Evolutionary conservation across 306 rosid species (phyloP), one percentile per base, ranked within the genome.

Genomic region (Quercus rubra): DNA sequence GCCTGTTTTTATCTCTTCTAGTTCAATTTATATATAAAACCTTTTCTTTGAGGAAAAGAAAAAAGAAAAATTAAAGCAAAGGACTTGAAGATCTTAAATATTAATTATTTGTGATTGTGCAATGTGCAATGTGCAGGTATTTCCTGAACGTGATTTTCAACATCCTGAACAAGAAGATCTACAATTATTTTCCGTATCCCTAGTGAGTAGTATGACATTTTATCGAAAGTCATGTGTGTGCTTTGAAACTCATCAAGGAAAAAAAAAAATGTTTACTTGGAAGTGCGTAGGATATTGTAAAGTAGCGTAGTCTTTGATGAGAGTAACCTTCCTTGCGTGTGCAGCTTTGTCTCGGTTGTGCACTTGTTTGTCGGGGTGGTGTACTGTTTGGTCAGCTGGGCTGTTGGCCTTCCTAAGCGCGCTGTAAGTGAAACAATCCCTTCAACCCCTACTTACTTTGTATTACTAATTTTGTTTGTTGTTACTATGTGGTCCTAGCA

Each of bases 381-480:
- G 6, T 88, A 88, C 79, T 85, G 91, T 74, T 69, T 85, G 83
- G 46, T 83, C n/a, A 85, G 89, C 83, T 88, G 91, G 91, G 70
- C 80, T 1, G 91, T 88, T 46, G 91, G 91, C 31, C 87, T 88
- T 68, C 91, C 91, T 20, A 88, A 88, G 82, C 91, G 91, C 49
- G 91, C 91, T 14, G 91, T 88, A 79, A 85, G 91, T 73, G 10
- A 6, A 5, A 38, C 35, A 75, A 52, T 41, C 49, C 28, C 15
- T 56, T 55, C 46, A 41, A 8, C 46, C 11, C 67, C 68, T 70
- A 9, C 0, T 55, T 66, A 2, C 46, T 19, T 21, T 58, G 30
- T 25, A 30, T 17, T 64, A 15, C 25, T 8, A 3, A 7, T 61
- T 20, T 61, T 61, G 1, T 21, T 61, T 61, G 10, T 12, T 3